Conservation (phyloP, 192 early-diverging fungal species). For the Paraglomus brasilianum region DNA sequence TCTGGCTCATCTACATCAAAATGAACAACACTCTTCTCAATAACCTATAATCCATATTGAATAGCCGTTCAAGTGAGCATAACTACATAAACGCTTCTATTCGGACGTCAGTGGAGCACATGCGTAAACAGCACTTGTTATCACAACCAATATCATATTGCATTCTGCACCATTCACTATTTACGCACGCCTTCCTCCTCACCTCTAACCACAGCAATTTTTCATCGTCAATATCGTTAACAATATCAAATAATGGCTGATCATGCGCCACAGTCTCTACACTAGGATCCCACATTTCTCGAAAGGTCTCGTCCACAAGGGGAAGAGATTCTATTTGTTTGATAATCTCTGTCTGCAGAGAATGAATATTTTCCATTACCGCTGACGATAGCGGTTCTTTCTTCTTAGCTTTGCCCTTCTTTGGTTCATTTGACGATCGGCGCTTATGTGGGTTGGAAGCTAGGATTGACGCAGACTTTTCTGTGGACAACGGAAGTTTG, state of each 20-base stretch:
- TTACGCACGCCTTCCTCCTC: no score
- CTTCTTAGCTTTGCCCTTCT: background rate
- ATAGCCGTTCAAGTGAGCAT: no score
- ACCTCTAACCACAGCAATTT: conserved; percentile 12
- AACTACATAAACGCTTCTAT: background rate
- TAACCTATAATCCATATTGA: conserved; percentile 5
- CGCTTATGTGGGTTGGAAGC: background rate
- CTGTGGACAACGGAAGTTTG: background rate
- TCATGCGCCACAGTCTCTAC: background rate
- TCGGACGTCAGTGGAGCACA: background rate
- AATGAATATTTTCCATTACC: background rate
- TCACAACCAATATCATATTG: background rate
- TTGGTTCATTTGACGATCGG: background rate
- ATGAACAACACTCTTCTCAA: background rate
- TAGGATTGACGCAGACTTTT: background rate
- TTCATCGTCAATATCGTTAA: conserved; percentile 19
- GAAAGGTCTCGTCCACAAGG: background rate
- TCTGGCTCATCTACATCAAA: background rate
- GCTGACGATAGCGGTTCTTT: background rate
- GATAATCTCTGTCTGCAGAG: background rate
- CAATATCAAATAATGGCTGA: conserved; percentile 9
- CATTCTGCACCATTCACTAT: background rate
- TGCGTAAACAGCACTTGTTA: background rate
- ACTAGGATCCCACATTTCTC: conserved; percentile 5
- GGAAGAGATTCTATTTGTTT: background rate